Base-by-base conservation (phyloP, 306 rosid species). In the Lathyrus oleraceus region DNA sequence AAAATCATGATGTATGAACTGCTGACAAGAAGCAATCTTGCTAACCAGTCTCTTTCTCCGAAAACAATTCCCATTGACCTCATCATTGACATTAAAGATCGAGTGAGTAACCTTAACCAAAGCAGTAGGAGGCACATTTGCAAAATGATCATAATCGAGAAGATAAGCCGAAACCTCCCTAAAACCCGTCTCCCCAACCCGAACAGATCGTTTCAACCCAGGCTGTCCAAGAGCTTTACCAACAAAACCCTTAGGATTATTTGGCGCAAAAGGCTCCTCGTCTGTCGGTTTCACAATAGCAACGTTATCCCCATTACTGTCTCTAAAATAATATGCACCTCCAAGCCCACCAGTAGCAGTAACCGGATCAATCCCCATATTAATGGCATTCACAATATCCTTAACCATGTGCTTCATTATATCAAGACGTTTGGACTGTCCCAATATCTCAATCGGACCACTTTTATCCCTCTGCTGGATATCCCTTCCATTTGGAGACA, bases 211-310 rank as follows among this genome's bases (percentile, higher is more conserved):
- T 60, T 94, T 94, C 78, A 94, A 71, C 25, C 99, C 99, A 0
- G 99, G 99, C 70, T 94, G 96, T 58, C 99, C 99, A 61, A 94
- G 92, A 16, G 97, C 87, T 77, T 89, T 94, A 16, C 99, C 99
- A 25, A 94, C 89, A 81, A 88, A 94, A 2, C 99, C 99, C 74
- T 94, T 94, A 0, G 99, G 99, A 73, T 94, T 94, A 74, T 94
- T 94, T 0, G 99, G 99, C 1, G 97, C 99, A 81, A 91, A 94
- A 72, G 99, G 99, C 69, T 94, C 99, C 78, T 94, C 99, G 77
- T 94, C 99, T 0, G 97, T 94, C 8, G 99, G 99, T 78, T 94
- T 94, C 73, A 94, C 99, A 79, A 94, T 91, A 0, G 97, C 97
- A 69, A 84, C 92, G 72, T 91, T 81, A 38, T 94, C 92, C 79